phyloP scores from a whole-genome alignment of 2,329 filamentous ascomycete species.

The Colletotrichum sp. region DNA sequence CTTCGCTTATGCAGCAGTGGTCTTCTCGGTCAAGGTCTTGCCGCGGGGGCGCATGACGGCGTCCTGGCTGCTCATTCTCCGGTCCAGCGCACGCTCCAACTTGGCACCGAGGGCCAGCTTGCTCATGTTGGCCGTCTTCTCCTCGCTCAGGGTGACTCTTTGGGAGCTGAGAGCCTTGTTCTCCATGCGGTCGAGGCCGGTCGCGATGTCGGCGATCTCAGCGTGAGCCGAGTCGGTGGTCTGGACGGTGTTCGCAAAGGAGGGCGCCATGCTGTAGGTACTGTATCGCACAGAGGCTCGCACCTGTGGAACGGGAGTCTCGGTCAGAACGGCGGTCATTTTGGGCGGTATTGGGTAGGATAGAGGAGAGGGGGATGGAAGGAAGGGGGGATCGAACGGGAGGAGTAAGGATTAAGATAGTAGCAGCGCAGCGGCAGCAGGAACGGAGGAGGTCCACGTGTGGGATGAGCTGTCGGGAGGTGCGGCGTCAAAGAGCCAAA shows the following conservation, averaged over 20 bases:
- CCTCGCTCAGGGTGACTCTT: slow-evolving; percentile 77
- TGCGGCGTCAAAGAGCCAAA: background rate
- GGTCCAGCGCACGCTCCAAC: slow-evolving; percentile 83
- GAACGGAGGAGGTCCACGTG: slow-evolving; percentile 4
- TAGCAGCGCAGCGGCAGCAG: background rate
- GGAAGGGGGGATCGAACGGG: slow-evolving; percentile 9
- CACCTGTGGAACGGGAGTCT: slow-evolving; percentile 37
- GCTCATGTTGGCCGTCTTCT: slow-evolving; percentile 82
- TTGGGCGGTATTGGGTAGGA: background rate
- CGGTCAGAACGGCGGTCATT: slow-evolving; percentile 11
- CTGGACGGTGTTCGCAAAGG: slow-evolving; percentile 62
- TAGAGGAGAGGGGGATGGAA: background rate
- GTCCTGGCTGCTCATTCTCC: slow-evolving; percentile 88
- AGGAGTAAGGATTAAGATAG: background rate
- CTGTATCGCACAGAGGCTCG: slow-evolving; percentile 63
- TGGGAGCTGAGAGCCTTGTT: slow-evolving; percentile 86
- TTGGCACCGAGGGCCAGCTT: slow-evolving; percentile 91
- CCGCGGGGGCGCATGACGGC: slow-evolving; percentile 75
- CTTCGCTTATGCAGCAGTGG: slow-evolving; percentile 5
- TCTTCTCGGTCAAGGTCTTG: slow-evolving; percentile 42
- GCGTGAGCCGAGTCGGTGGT: slow-evolving; percentile 60
- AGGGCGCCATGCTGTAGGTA: slow-evolving; percentile 65
- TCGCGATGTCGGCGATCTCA: slow-evolving; percentile 73
- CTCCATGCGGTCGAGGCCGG: slow-evolving; percentile 84
- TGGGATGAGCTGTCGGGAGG: background rate